Evolutionary conservation across 2,329 filamentous ascomycete species (phyloP).

Genomic region (Metarhizium anisopliae): DNA sequence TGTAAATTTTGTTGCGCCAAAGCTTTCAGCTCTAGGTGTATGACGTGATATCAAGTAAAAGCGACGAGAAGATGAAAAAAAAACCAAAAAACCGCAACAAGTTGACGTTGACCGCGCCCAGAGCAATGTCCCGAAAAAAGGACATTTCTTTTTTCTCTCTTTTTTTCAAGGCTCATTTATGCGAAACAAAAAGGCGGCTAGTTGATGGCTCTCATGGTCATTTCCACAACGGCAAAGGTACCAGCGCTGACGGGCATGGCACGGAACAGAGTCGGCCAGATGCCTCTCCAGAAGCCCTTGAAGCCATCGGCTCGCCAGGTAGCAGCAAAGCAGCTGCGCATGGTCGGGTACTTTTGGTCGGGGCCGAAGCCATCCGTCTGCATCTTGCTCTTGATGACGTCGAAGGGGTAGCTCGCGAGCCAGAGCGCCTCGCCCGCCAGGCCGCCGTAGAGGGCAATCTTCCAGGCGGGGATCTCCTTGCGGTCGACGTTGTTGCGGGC

Average conservation of each 20-base stretch:
- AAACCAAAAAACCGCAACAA: neutral
- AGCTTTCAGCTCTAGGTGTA: neutral
- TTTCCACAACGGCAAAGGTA: slow-evolving; percentile 82
- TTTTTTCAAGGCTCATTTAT: neutral
- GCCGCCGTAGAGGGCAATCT: slow-evolving; percentile 87
- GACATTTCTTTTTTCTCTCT: neutral
- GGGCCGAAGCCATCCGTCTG: slow-evolving; percentile 86
- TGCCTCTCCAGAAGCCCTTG: slow-evolving; percentile 88
- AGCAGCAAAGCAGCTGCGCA: slow-evolving; percentile 84
- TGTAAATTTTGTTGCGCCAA: neutral
- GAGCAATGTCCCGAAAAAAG: neutral
- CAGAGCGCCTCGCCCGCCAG: slow-evolving; percentile 90
- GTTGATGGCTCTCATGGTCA: slow-evolving; percentile 54
- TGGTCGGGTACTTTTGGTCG: slow-evolving; percentile 63
- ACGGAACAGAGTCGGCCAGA: slow-evolving; percentile 81
- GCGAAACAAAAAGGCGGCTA: slow-evolving; percentile 12
- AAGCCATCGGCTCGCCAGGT: slow-evolving; percentile 70
- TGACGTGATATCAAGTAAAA: neutral
- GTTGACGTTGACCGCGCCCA: neutral
- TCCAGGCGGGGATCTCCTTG: slow-evolving; percentile 70
- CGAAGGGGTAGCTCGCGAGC: slow-evolving; percentile 88
- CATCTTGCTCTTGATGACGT: slow-evolving; percentile 99
- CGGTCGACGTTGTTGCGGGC: slow-evolving; percentile 66
- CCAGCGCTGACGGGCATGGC: slow-evolving; percentile 96
- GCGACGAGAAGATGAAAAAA: neutral